Conservation (phyloP, 2,329 filamentous ascomycete species). For the Hypoxylon sp. region DNA sequence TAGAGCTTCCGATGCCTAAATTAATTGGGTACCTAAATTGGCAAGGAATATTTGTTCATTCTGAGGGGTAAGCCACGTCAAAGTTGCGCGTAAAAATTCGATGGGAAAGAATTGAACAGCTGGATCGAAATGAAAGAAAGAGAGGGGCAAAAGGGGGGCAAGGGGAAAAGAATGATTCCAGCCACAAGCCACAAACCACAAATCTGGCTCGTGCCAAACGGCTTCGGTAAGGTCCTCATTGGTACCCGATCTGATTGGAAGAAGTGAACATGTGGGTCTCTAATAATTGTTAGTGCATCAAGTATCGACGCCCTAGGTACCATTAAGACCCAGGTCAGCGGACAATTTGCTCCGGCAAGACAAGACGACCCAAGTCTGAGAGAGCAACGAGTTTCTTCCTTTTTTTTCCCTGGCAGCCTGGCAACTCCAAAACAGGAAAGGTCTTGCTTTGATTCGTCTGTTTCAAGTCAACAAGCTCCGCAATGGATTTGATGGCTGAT, state of each 20-base stretch:
- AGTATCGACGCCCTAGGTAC: constrained; percentile 24
- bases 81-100: not conserved
- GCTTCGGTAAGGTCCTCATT: not conserved
- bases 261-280: not conserved
- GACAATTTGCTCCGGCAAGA: constrained; percentile 33
- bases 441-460: constrained; percentile 13
- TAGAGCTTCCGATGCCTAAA: no score
- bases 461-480: constrained; percentile 28
- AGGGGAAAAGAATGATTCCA: not conserved
- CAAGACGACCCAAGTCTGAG: constrained; percentile 11
- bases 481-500: constrained; percentile 22
- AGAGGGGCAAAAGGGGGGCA: not conserved
- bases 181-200: constrained; percentile 19
- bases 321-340: constrained; percentile 3
- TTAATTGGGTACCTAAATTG: no score
- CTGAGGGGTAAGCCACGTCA: constrained; percentile 15
- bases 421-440: constrained; percentile 23
- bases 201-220: not conserved
- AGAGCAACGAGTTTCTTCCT: constrained; percentile 3
- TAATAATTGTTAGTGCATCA: constrained; percentile 38
- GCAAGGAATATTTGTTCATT: constrained; percentile 16
- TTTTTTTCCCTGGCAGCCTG: no score
- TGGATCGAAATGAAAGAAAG: not conserved
- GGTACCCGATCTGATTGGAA: constrained; percentile 1
- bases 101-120: no score